A percentile compares a stretch with the other conserved stretches of the same genome.
Conservation (phyloP, 202 grass and related monocot species). For the Cymbopogon flexuosus region DNA sequence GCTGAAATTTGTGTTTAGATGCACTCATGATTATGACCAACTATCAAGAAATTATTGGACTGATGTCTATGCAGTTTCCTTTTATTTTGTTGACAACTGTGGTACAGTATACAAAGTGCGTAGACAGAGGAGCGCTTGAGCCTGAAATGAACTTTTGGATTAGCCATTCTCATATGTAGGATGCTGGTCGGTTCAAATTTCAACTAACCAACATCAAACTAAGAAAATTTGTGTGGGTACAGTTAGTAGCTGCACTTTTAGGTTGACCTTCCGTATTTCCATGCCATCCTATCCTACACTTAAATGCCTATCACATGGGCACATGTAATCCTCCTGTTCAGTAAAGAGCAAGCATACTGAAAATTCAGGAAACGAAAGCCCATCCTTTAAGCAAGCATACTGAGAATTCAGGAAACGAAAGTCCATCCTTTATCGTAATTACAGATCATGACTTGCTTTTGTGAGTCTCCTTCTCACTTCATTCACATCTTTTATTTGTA, state of each 20-base stretch:
- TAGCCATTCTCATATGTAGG: background rate
- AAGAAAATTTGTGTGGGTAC: background rate
- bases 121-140: background rate
- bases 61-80: background rate
- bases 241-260: background rate
- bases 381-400: too few relatives aligned
- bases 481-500: conserved; percentile 32
- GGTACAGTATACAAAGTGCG: background rate
- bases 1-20: background rate
- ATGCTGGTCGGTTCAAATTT: too few relatives aligned
- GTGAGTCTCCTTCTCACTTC: background rate
- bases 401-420: conserved; percentile 13
- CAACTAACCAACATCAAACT: background rate
- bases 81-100: background rate
- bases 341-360: background rate
- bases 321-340: background rate
- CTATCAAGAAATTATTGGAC: background rate
- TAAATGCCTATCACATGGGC: background rate
- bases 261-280: too few relatives aligned
- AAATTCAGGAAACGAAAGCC: conserved; percentile 1
- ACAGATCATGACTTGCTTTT: background rate
- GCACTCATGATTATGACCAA: background rate
- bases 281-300: background rate
- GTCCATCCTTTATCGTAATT: background rate
- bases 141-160: background rate